Evolutionary conservation across 2,329 filamentous ascomycete species (phyloP).

Genomic region (Diaporthe vexans): DNA sequence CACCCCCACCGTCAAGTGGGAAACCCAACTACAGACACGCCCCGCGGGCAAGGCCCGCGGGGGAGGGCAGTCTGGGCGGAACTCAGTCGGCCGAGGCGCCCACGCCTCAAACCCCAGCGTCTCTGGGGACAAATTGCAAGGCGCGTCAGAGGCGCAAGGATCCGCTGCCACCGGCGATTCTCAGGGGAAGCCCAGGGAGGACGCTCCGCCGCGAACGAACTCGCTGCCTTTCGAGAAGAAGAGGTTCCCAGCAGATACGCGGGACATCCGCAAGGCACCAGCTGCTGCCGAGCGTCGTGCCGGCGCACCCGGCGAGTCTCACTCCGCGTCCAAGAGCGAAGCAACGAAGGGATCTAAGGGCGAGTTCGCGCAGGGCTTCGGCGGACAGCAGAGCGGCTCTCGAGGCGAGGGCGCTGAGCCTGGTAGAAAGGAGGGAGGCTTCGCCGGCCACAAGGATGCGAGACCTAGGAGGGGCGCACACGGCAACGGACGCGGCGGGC

Average conservation of each 20-base stretch:
- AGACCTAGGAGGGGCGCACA: constrained; percentile 40
- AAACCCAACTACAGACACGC: constrained; percentile 77
- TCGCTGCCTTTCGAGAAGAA: constrained; percentile 40
- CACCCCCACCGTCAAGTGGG: constrained; percentile 85
- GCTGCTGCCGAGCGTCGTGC: constrained; percentile 35
- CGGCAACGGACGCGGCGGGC: constrained; percentile 37
- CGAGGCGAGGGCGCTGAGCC: constrained; percentile 36
- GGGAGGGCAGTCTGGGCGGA: constrained; percentile 60
- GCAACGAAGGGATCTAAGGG: constrained; percentile 36
- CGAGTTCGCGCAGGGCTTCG: constrained; percentile 21
- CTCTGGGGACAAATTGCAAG: constrained; percentile 47
- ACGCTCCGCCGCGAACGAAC: constrained; percentile 29
- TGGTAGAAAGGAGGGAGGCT: constrained; percentile 39
- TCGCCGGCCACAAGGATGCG: constrained; percentile 35
- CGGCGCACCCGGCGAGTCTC: constrained; percentile 30
- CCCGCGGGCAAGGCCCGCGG: constrained; percentile 61
- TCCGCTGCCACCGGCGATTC: constrained; percentile 27
- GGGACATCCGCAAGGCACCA: constrained; percentile 35
- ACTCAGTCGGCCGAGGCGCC: constrained; percentile 49
- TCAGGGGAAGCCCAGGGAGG: constrained; percentile 38
- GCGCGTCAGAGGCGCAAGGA: constrained; percentile 22
- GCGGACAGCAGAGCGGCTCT: constrained; percentile 18
- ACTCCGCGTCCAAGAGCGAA: constrained; percentile 37
- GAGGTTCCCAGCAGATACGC: constrained; percentile 35
- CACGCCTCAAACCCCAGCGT: constrained; percentile 37